These are phyloP conservation scores for Akanthomyces lecanii DNA, from an alignment of 2,329 filamentous ascomycete genomes.

Conservation along the genomic window DNA sequence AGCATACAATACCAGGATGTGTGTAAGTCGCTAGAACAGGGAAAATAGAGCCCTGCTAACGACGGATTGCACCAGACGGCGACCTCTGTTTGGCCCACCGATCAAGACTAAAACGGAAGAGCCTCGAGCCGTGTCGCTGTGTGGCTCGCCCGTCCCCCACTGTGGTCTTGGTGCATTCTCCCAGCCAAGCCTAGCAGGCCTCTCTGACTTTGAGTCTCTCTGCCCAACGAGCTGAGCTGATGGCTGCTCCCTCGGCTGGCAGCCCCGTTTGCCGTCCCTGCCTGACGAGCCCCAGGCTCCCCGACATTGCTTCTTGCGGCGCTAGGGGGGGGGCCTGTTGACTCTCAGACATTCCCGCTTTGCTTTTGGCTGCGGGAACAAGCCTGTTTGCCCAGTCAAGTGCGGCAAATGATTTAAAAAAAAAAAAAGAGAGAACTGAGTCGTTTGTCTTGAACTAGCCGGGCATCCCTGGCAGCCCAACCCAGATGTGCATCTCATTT, in stretches of 20 bases:
- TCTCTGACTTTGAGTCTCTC: background rate
- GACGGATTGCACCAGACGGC: background rate
- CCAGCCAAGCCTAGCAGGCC: background rate
- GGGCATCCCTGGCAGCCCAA: conserved; percentile 5
- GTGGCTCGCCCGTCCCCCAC: background rate
- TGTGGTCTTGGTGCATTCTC: background rate
- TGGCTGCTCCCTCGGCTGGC: background rate
- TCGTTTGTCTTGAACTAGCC: conserved; percentile 5
- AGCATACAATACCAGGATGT: background rate
- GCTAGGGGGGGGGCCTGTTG: background rate
- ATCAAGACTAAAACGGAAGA: background rate
- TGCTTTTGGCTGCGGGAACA: conserved; percentile 8
- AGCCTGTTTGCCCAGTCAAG: background rate
- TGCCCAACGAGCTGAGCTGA: background rate
- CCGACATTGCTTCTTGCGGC: conserved; percentile 14
- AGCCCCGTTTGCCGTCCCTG: background rate
- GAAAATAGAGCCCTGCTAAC: background rate
- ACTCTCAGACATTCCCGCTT: conserved; percentile 15
- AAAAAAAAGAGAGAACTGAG: conserved; percentile 4
- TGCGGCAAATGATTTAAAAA: background rate
- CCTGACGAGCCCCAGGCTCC: background rate
- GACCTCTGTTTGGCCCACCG: background rate
- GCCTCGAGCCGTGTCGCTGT: conserved; percentile 3
- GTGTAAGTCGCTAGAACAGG: background rate
- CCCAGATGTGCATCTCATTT: conserved; percentile 5